Conservation (phyloP, 805 yeast genomes). For the Suhomyces sp. region DNA sequence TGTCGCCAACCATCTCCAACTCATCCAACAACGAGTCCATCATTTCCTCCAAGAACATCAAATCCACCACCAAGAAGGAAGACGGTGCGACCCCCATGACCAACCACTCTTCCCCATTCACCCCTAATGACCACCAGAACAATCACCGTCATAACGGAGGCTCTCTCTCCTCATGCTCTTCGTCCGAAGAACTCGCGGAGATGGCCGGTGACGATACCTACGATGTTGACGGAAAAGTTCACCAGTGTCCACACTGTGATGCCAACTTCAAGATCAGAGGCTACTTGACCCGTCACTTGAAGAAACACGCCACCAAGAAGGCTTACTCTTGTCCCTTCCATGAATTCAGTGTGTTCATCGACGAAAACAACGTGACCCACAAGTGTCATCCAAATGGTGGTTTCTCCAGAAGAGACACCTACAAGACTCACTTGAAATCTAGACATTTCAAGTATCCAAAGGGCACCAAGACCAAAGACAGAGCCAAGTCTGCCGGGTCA, state of each 20-base stretch:
- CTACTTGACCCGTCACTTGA: conserved; percentile 55
- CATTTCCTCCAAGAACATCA: conserved; percentile 14
- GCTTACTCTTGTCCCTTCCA: conserved; percentile 59
- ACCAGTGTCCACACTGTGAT: conserved; percentile 49
- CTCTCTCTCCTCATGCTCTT: conserved; percentile 6
- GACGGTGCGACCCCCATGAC: conserved; percentile 29
- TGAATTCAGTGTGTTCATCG: conserved; percentile 34
- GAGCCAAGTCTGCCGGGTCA: conserved; percentile 44
- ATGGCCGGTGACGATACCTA: conserved; percentile 8
- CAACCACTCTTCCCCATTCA: conserved; percentile 28
- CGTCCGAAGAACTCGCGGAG: conserved; percentile 14
- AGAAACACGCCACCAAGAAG: conserved; percentile 49
- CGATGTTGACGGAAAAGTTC: conserved; percentile 22
- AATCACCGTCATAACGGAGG: conserved; percentile 4
- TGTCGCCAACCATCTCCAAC: conserved; percentile 42
- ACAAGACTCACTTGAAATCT: conserved; percentile 56
- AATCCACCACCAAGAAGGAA: conserved; percentile 13
- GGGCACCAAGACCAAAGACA: conserved; percentile 49
- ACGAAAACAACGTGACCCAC: conserved; percentile 40
- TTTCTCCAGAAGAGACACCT: conserved; percentile 59
- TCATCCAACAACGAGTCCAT: conserved; percentile 35
- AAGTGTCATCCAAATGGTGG: conserved; percentile 60
- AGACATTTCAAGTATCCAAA: conserved; percentile 58
- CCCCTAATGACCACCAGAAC: conserved; percentile 16
- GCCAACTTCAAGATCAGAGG: conserved; percentile 51